Conservation (phyloP, 2,329 filamentous ascomycete genomes). For the Epichloe coenophiala region DNA sequence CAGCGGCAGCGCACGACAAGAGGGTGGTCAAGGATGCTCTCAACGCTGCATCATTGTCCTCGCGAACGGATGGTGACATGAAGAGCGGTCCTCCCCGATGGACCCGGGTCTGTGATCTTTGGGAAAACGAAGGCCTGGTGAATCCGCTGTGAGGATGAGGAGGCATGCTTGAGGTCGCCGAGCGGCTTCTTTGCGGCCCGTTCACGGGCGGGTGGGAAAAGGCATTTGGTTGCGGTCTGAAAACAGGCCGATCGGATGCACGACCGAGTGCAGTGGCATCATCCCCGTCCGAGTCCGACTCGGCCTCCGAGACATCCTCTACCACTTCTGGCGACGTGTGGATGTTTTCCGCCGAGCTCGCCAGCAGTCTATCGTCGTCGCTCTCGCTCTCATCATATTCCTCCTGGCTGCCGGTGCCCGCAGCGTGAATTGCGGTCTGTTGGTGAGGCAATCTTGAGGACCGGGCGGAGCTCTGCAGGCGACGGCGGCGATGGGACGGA, state of each 20-base stretch:
- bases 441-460: slow-evolving; percentile 20
- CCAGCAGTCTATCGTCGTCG: slow-evolving; percentile 59
- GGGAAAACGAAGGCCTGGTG: slow-evolving; percentile 34
- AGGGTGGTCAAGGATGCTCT: slow-evolving; percentile 89
- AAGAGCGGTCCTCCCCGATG: slow-evolving; percentile 42
- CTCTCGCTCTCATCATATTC: slow-evolving; percentile 91
- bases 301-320: slow-evolving; percentile 32
- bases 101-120: slow-evolving; percentile 32
- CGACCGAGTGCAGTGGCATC: slow-evolving; percentile 68
- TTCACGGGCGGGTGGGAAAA: slow-evolving; percentile 69
- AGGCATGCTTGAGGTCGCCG: slow-evolving; percentile 33
- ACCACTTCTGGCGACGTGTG: slow-evolving; percentile 22
- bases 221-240: slow-evolving; percentile 81
- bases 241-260: slow-evolving; percentile 39
- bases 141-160: slow-evolving; percentile 37
- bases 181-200: slow-evolving; percentile 33
- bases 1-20: slow-evolving; percentile 86
- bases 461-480: slow-evolving; percentile 21
- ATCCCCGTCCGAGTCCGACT: slow-evolving; percentile 49
- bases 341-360: slow-evolving; percentile 43
- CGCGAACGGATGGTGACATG: slow-evolving; percentile 61
- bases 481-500: slow-evolving; percentile 48
- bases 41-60: slow-evolving; percentile 85
- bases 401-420: slow-evolving; percentile 66
- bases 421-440: slow-evolving; percentile 27